Evolutionary conservation across 108 stramenopile species (phyloP).

Genomic region (Cylindrotheca closterium): DNA sequence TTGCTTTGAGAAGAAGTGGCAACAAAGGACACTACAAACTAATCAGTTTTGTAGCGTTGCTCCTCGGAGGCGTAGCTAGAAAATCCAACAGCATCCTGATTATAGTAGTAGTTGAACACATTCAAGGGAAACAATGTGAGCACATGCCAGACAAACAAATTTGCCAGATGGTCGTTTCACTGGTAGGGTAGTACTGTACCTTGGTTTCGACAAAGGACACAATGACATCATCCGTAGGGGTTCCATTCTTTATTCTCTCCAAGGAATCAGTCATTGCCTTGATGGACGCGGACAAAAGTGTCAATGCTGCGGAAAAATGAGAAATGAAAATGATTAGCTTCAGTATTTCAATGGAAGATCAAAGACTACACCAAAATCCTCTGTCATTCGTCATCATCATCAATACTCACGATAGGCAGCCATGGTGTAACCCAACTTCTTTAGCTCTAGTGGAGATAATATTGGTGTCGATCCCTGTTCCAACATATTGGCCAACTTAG

Average conservation of each 20-base stretch:
- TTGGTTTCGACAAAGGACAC: constrained; percentile 44
- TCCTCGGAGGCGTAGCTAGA: constrained; percentile 79
- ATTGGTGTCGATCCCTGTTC: constrained; percentile 92
- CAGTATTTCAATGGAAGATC: too few relatives aligned
- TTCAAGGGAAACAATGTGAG: background rate
- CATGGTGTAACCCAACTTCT: constrained; percentile 94
- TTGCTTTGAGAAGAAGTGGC: too few relatives aligned
- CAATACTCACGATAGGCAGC: constrained; percentile 83
- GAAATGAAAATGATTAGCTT: too few relatives aligned
- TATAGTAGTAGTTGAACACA: background rate
- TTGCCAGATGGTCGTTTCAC: too few relatives aligned
- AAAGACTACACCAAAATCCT: too few relatives aligned
- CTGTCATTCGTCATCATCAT: too few relatives aligned
- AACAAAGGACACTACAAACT: too few relatives aligned
- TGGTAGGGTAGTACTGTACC: too few relatives aligned
- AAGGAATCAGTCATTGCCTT: constrained; percentile 89
- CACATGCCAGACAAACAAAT: background rate
- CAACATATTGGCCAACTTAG: constrained; percentile 96
- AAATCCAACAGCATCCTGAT: constrained; percentile 88
- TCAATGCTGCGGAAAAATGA: too few relatives aligned
- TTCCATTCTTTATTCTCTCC: constrained; percentile 73
- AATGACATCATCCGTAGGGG: constrained; percentile 84
- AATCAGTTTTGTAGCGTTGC: constrained; percentile 48
- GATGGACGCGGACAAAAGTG: constrained; percentile 89
- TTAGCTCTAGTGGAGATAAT: constrained; percentile 78